A percentile compares a stretch with the other conserved stretches of the same genome.
phyloP scores from a whole-genome alignment of 805 yeast species.

The Myxozyma neglecta region DNA sequence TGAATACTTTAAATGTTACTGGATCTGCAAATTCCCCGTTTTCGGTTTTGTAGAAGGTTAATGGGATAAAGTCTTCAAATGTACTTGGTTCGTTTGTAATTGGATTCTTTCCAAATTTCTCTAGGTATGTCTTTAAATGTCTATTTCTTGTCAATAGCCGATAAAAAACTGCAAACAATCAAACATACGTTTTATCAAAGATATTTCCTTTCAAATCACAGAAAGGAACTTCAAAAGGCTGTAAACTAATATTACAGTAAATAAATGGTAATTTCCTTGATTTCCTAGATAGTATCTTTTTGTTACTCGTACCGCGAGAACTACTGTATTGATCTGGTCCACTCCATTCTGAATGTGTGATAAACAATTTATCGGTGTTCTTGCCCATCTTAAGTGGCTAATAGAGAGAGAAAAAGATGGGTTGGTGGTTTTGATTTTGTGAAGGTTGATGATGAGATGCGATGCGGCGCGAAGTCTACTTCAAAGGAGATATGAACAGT shows the following conservation, averaged over 20 bases:
- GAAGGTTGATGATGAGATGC: background rate
- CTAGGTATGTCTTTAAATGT: constrained; percentile 37
- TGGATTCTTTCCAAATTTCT: constrained; percentile 36
- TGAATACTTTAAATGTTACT: constrained; percentile 39
- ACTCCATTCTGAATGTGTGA: constrained; percentile 43
- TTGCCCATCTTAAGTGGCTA: constrained; percentile 39
- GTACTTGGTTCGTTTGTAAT: constrained; percentile 36
- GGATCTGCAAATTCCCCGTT: constrained; percentile 39
- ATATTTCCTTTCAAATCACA: constrained; percentile 39
- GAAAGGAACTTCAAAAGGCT: constrained; percentile 35
- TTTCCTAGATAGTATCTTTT: constrained; percentile 7
- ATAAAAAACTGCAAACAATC: background rate
- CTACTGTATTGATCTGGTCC: constrained; percentile 36
- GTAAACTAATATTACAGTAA: constrained; percentile 39
- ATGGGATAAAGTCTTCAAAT: constrained; percentile 33
- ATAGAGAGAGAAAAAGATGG: background rate
- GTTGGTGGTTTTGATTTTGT: background rate
- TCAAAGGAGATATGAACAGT: too few species aligned
- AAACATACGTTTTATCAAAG: constrained; percentile 35
- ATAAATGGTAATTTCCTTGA: constrained; percentile 37
- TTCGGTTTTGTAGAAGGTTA: constrained; percentile 34
- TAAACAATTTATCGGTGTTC: constrained; percentile 42
- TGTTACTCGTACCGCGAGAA: constrained; percentile 34
- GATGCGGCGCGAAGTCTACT: background rate
- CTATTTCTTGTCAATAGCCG: constrained; percentile 1